Percentiles rank a stretch among this genome's conserved stretches.
phyloP scores from a whole-genome alignment of 2,329 filamentous ascomycete genomes.

The Cryphonectria naterciae region DNA sequence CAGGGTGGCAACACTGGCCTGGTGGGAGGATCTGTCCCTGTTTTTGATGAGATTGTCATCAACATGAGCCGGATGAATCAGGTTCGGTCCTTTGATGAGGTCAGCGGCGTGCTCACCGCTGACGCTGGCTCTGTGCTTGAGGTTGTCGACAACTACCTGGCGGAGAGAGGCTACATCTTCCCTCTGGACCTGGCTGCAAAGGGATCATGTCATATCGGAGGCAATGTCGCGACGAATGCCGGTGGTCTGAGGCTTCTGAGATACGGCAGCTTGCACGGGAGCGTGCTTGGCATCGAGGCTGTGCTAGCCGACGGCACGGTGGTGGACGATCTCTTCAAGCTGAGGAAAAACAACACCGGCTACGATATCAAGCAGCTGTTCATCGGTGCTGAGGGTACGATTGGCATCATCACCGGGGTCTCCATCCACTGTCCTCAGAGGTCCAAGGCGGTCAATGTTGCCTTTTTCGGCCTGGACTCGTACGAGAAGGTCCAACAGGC shows the following conservation, averaged over 20 bases:
- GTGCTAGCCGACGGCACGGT: constrained; percentile 93
- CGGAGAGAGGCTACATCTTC: constrained; percentile 84
- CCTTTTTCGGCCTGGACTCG: constrained; percentile 88
- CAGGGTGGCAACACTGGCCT: constrained; percentile 97
- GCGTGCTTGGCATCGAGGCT: constrained; percentile 87
- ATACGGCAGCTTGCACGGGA: constrained; percentile 94
- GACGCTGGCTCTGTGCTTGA: constrained; percentile 94
- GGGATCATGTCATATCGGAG: constrained; percentile 94
- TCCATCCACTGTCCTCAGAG: constrained; percentile 89
- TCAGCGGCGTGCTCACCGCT: constrained; percentile 85
- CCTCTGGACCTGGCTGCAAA: constrained; percentile 97
- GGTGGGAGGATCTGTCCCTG: constrained; percentile 92
- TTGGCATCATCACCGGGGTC: constrained; percentile 90
- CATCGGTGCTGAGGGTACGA: constrained; percentile 92
- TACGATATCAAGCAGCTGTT: constrained; percentile 98
- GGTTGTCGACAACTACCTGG: constrained; percentile 82
- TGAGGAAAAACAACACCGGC: constrained; percentile 98
- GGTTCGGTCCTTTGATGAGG: constrained; percentile 89
- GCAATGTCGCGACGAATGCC: constrained; percentile 94
- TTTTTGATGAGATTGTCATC: constrained; percentile 98
- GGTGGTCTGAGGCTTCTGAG: constrained; percentile 86
- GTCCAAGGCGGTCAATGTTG: constrained; percentile 88
- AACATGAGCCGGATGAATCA: constrained; percentile 88
- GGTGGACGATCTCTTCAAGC: constrained; percentile 81
- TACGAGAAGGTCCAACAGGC: constrained; percentile 87